phyloP scores from a whole-genome alignment of 768 basidiomycete species.

The Pulveroboletus sp. region DNA sequence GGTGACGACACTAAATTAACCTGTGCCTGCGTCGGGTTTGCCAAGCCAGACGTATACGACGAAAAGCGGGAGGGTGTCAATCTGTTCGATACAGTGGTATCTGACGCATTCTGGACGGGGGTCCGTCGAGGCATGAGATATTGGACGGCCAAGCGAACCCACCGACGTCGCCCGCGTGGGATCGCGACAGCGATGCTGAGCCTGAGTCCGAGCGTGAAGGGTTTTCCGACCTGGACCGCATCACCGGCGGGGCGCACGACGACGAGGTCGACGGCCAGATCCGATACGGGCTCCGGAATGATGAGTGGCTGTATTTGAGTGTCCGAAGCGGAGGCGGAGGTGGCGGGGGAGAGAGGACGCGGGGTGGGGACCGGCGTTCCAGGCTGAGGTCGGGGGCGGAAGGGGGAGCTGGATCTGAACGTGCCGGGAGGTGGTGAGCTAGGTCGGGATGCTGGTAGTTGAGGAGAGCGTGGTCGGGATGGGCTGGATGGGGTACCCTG shows the following conservation, averaged over 20 bases:
- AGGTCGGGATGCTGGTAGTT: conserved; percentile 47
- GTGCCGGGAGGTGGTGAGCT: conserved; percentile 49
- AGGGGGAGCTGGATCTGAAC: conserved; percentile 41
- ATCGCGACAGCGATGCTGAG: conserved; percentile 47
- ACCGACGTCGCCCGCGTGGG: conserved; percentile 33
- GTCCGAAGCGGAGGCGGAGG: conserved; percentile 21
- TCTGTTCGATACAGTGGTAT: background rate
- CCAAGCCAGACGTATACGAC: conserved; percentile 4
- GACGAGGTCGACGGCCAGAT: conserved; percentile 55
- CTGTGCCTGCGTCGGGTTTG: conserved; percentile 6
- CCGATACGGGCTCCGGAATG: conserved; percentile 24
- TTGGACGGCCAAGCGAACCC: conserved; percentile 59
- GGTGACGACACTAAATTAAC: conserved; percentile 8
- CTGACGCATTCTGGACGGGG: conserved; percentile 8
- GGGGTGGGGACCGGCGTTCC: conserved; percentile 22
- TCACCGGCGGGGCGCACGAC: conserved; percentile 46
- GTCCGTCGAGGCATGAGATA: conserved; percentile 48
- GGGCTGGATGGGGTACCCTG: conserved; percentile 35
- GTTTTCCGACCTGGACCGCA: conserved; percentile 45
- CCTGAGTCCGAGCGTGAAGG: conserved; percentile 54
- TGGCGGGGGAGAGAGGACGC: conserved; percentile 31
- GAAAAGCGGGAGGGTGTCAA: conserved; percentile 6
- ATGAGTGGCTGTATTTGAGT: conserved; percentile 20
- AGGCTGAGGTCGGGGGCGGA: conserved; percentile 31
- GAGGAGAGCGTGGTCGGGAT: conserved; percentile 57